phyloP scores from a whole-genome alignment of 768 basidiomycete species.

The Leccinum fibrillosum region DNA sequence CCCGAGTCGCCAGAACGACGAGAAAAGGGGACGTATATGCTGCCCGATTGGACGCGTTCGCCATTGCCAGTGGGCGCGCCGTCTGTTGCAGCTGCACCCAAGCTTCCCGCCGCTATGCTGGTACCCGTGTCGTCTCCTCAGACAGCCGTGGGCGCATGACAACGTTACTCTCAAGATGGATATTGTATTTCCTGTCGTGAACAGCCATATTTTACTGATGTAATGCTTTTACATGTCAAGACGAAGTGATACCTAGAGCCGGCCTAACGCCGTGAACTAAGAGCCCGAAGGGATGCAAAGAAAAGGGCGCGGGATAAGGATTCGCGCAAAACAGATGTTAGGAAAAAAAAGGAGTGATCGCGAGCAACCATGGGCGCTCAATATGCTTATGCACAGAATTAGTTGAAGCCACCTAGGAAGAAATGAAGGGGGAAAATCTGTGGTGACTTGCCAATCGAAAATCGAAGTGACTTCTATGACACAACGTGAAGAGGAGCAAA shows the following conservation, averaged over 20 bases:
- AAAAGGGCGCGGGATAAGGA: not conserved
- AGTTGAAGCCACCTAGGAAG: not conserved
- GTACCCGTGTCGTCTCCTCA: slow-evolving; percentile 17
- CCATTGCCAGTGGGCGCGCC: slow-evolving; percentile 65
- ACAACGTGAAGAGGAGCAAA: not conserved
- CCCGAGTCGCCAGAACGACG: slow-evolving; percentile 24
- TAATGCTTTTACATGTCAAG: not conserved
- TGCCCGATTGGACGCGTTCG: slow-evolving; percentile 82
- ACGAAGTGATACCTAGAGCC: slow-evolving; percentile 8
- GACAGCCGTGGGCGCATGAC: slow-evolving; percentile 35
- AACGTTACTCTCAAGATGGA: not conserved
- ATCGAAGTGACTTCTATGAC: not conserved
- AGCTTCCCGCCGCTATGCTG: not conserved
- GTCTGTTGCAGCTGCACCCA: slow-evolving; percentile 35
- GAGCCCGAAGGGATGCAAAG: not conserved
- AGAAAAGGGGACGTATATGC: slow-evolving; percentile 43
- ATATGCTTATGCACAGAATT: not conserved
- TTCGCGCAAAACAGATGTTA: not conserved
- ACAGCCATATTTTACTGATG: slow-evolving; percentile 1
- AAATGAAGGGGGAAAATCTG: not conserved
- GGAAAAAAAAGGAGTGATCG: not conserved
- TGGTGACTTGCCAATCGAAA: not conserved
- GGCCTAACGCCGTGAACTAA: slow-evolving; percentile 6
- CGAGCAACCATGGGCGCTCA: not conserved
- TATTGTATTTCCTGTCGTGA: slow-evolving; percentile 8